Conservation (phyloP, 352 stramenopile species). For the Phytophthora pistaciae region DNA sequence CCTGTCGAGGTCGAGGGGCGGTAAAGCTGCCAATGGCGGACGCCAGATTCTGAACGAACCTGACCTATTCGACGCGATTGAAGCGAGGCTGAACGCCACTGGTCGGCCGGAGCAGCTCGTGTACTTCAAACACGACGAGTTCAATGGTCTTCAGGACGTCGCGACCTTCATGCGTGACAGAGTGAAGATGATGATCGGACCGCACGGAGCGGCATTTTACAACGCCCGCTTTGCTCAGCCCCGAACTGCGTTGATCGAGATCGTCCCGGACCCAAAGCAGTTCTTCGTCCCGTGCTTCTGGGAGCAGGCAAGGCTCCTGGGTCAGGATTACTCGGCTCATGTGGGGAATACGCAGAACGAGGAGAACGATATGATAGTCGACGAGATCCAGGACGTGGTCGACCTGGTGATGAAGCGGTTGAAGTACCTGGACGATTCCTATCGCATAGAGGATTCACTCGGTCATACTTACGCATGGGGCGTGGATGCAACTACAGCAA, state of each 20-base stretch:
- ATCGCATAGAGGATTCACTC: conserved; percentile 26
- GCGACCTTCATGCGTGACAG: conserved; percentile 35
- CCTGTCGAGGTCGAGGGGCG: conserved; percentile 33
- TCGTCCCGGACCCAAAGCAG: conserved; percentile 25
- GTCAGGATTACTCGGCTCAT: conserved; percentile 38
- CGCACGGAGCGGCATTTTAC: conserved; percentile 40
- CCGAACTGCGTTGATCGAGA: conserved; percentile 39
- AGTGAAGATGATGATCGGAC: conserved; percentile 44
- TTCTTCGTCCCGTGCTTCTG: conserved; percentile 41
- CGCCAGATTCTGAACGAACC: conserved; percentile 34
- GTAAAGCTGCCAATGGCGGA: conserved; percentile 30
- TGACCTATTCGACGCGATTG: conserved; percentile 28
- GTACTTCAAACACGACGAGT: conserved; percentile 37
- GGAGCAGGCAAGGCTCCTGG: conserved; percentile 36
- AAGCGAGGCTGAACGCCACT: conserved; percentile 18
- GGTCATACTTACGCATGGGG: conserved; percentile 30
- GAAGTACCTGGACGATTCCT: conserved; percentile 31
- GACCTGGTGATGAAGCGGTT: conserved; percentile 20
- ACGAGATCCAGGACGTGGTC: conserved; percentile 27
- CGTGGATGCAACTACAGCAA: conserved; percentile 13
- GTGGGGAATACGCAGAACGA: conserved; percentile 18
- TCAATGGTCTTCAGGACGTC: conserved; percentile 27
- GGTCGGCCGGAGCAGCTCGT: conserved; percentile 22
- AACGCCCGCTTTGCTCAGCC: conserved; percentile 34
- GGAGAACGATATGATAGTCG: conserved; percentile 34